Conservation (phyloP, 2,329 filamentous ascomycete species). For the Xylaria sp. region DNA sequence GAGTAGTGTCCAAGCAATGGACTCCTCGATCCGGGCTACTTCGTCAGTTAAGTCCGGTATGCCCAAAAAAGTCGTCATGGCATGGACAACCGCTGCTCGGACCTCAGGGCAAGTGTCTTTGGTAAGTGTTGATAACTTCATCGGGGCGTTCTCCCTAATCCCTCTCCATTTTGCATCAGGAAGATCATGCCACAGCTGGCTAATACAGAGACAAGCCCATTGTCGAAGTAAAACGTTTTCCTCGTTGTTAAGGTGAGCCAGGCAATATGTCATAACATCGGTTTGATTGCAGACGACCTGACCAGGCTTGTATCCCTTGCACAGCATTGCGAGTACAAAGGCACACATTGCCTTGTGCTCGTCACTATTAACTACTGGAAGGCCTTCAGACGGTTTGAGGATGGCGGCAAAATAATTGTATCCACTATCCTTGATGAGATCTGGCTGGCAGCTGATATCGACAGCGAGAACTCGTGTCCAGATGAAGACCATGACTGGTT, state of each 20-base stretch:
- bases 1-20: slow-evolving; percentile 86
- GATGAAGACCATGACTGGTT: slow-evolving; percentile 99
- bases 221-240: slow-evolving; percentile 91
- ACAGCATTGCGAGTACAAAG: slow-evolving; percentile 97
- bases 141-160: slow-evolving; percentile 87
- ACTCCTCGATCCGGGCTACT: slow-evolving; percentile 90
- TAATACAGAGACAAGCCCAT: slow-evolving; percentile 95
- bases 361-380: slow-evolving; percentile 87
- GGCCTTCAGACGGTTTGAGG: slow-evolving; percentile 82
- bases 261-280: slow-evolving; percentile 88
- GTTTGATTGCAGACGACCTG: slow-evolving; percentile 91
- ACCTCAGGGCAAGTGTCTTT: slow-evolving; percentile 93
- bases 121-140: slow-evolving; percentile 81
- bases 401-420: slow-evolving; percentile 98
- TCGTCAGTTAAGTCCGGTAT: slow-evolving; percentile 93
- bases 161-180: slow-evolving; percentile 95
- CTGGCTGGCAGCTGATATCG: slow-evolving; percentile 91
- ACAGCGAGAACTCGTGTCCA: slow-evolving; percentile 97
- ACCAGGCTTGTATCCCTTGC: slow-evolving; percentile 91
- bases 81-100: slow-evolving; percentile 90
- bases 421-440: slow-evolving; percentile 95
- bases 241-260: slow-evolving; percentile 83
- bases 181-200: slow-evolving; percentile 91
- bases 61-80: slow-evolving; percentile 91
- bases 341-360: slow-evolving; percentile 99